These are phyloP conservation scores for Saccharum officinarum DNA, from an alignment of 176 grass and related monocot genomes.

Conservation along the genomic window DNA sequence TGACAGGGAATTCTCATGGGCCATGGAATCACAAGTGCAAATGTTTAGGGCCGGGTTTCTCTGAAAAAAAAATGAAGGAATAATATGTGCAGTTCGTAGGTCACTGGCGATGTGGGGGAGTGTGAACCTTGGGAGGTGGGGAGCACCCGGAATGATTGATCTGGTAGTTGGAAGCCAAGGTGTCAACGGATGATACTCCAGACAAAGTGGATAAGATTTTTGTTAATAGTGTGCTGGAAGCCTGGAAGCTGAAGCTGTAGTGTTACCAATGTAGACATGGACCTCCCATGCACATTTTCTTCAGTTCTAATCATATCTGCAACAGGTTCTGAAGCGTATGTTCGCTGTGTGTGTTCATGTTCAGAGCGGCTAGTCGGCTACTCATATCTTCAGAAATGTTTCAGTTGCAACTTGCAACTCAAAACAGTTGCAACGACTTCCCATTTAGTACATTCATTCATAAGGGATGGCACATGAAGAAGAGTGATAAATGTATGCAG, in stretches of 20 bases:
- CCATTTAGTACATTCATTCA: constrained; percentile 16
- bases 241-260: constrained; percentile 24
- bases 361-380: constrained; percentile 1
- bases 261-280: constrained; percentile 15
- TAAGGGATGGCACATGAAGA: constrained; percentile 11
- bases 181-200: constrained; percentile 33
- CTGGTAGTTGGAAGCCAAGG: constrained; percentile 43
- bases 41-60: neutral
- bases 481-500: neutral
- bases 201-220: constrained; percentile 59
- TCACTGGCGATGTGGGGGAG: constrained; percentile 36
- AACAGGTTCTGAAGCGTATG: constrained; percentile 10
- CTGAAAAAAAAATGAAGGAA: neutral
- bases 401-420: constrained; percentile 28
- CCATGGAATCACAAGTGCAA: neutral
- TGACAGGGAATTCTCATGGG: constrained; percentile 6
- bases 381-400: constrained; percentile 28
- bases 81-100: constrained; percentile 42
- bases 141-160: constrained; percentile 45
- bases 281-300: constrained; percentile 6
- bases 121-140: constrained; percentile 26
- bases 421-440: constrained; percentile 18
- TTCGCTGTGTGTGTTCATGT: neutral
- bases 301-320: constrained; percentile 4
- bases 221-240: constrained; percentile 8